These are phyloP conservation scores for Torulaspora delbrueckii DNA, from an alignment of 805 yeast genomes.

Conservation along the genomic window DNA sequence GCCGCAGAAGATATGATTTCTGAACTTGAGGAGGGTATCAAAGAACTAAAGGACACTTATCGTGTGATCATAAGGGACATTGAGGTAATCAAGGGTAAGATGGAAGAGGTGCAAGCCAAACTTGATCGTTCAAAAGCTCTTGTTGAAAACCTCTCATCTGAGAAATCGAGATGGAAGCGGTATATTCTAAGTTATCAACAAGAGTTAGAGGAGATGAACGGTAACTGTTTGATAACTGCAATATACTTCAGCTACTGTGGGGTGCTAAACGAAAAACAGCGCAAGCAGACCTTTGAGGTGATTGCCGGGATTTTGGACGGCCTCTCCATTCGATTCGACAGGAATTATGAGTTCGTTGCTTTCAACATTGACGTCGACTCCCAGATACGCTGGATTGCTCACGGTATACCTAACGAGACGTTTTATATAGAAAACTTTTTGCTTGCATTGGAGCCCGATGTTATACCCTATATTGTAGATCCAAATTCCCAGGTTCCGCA, in stretches of 20 bases:
- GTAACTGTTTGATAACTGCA: constrained; percentile 61
- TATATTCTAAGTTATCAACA: constrained; percentile 49
- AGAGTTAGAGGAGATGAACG: constrained; percentile 48
- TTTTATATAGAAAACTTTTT: constrained; percentile 59
- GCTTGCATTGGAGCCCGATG: constrained; percentile 40
- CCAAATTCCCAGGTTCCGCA: constrained; percentile 51
- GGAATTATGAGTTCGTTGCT: constrained; percentile 33
- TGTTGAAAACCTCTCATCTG: constrained; percentile 58
- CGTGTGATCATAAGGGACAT: constrained; percentile 72
- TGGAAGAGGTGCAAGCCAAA: constrained; percentile 54
- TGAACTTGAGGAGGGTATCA: constrained; percentile 69
- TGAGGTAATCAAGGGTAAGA: constrained; percentile 68
- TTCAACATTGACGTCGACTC: constrained; percentile 41
- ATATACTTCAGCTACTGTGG: constrained; percentile 63
- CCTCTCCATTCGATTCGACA: constrained; percentile 40
- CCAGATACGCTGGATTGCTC: constrained; percentile 46
- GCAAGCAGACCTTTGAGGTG: constrained; percentile 35
- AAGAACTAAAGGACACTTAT: constrained; percentile 59
- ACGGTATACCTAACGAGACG: constrained; percentile 55
- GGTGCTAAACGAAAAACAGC: constrained; percentile 43
- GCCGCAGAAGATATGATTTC: constrained; percentile 79
- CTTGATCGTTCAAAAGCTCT: constrained; percentile 59
- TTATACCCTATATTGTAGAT: constrained; percentile 63
- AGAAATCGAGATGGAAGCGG: constrained; percentile 68
- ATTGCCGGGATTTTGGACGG: constrained; percentile 39